Conservation (phyloP, 2,329 filamentous ascomycete genomes). For the Aspergillus sp. region DNA sequence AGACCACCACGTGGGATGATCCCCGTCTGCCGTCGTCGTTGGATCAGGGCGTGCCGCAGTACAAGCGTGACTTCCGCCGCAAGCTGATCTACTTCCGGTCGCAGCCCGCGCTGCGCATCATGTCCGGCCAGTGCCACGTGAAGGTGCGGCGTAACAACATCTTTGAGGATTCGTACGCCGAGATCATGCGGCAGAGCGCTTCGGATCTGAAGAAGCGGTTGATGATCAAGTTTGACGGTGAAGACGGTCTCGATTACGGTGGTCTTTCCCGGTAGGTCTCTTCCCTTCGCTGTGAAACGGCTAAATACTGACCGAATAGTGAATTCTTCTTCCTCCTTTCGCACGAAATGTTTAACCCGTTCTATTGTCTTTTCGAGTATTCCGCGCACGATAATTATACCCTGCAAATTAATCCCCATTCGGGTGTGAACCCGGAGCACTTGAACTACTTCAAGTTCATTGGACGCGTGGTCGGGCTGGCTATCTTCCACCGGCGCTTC, state of each 20-base stretch:
- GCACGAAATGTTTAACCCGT: constrained; percentile 99
- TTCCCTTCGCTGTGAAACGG: not conserved
- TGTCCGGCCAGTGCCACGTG: constrained; percentile 96
- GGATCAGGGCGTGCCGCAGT: constrained; percentile 97
- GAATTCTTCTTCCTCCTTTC: constrained; percentile 99
- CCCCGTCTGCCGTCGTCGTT: constrained; percentile 91
- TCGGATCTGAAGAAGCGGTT: constrained; percentile 96
- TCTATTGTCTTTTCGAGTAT: constrained; percentile 99
- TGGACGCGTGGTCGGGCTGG: constrained; percentile 90
- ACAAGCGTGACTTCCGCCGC: constrained; percentile 97
- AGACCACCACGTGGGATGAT: constrained; percentile 99
- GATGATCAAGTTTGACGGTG: constrained; percentile 99
- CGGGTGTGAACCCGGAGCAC: constrained; percentile 98
- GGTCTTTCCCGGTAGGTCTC: constrained; percentile 73
- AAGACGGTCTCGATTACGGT: constrained; percentile 96
- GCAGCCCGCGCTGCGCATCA: constrained; percentile 90
- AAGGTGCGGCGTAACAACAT: constrained; percentile 96
- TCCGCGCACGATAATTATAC: constrained; percentile 99
- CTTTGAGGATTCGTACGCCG: constrained; percentile 97
- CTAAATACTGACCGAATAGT: constrained; percentile 50
- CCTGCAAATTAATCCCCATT: constrained; percentile 98
- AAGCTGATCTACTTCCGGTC: constrained; percentile 99
- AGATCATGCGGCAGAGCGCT: constrained; percentile 95
- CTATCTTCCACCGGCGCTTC: constrained; percentile 97
- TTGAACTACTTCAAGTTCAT: constrained; percentile 99